Base-by-base conservation (phyloP, 441 rosid species). In the Croton setiger region DNA sequence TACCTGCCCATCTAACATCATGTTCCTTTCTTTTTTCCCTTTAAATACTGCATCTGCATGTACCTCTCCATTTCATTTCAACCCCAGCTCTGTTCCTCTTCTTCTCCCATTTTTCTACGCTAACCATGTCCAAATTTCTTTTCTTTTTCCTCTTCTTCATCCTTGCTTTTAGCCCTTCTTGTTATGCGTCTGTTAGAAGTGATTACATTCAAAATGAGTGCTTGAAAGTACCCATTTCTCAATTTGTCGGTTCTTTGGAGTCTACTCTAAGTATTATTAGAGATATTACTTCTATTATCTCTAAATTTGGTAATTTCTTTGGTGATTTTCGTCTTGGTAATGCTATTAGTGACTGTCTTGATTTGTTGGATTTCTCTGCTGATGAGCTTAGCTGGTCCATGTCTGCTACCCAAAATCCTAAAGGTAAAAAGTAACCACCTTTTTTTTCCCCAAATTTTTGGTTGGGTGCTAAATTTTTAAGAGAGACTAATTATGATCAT, bases 331-430 rank as follows among this genome's bases (percentile, higher is more conserved):
- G 92, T 14, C 83, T 93, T 17, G 64, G 79, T 12, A 85, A 81
- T 73, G 96, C 98, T 23, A 64, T 91, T 23, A 54, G 81, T 2
- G 98, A 93, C 69, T 93, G 98, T 72, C 75, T 82, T 20, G 98
- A 93, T 73, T 80, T 93, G 69, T 83, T 93, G 3, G 96, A 93
- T 54, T 78, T 81, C 71, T 89, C 98, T 57, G 64, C 83, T 6
- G 96, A 91, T 12, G 89, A 82, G 71, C 69, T 93, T 47, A 77
- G 80, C 74, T 89, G 92, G 96, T 65, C 92, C 73, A 72, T 87
- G 73, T 84, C 89, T 73, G 97, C 97, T 76, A 64, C 95, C 59
- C 71, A 88, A 76, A 83, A 78, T 79, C 92, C 96, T 6, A 78
- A 76, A 0, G 91, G 96, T 88, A 79, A 73, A 21, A 14, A 20